These are phyloP conservation scores for Melanomma pulvis-pyrius DNA, from an alignment of 495 filamentous ascomycete genomes.

Conservation along the genomic window DNA sequence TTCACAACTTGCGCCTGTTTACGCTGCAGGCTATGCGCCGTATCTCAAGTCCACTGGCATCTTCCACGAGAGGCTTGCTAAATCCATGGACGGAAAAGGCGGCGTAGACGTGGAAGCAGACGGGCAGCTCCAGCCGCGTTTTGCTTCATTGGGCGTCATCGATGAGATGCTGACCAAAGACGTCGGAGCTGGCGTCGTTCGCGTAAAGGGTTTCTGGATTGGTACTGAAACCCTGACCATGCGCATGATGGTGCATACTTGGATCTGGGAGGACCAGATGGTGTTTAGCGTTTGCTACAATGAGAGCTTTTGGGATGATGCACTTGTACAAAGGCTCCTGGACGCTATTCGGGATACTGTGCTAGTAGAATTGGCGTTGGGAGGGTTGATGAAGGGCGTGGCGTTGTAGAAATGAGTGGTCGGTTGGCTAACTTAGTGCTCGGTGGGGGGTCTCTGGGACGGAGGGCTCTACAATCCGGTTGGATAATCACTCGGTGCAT, in stretches of 20 bases:
- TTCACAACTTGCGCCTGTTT: constrained; percentile 7
- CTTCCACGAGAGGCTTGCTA: constrained; percentile 11
- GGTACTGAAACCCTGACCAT: constrained; percentile 11
- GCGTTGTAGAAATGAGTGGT: too few relatives aligned
- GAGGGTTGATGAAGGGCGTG: too few relatives aligned
- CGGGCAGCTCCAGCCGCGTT: constrained; percentile 2
- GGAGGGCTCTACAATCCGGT: too few relatives aligned
- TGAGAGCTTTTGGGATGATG: too few relatives aligned
- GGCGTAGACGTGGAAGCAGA: not conserved
- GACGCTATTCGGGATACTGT: too few relatives aligned
- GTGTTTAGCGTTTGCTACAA: constrained; percentile 14
- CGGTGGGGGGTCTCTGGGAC: too few relatives aligned
- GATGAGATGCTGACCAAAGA: constrained; percentile 9
- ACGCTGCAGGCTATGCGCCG: constrained; percentile 3
- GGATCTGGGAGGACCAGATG: constrained; percentile 7
- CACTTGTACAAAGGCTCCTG: too few relatives aligned
- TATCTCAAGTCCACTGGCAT: constrained; percentile 9
- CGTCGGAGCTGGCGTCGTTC: not conserved
- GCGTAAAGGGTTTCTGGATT: constrained; percentile 12
- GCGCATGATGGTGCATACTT: constrained; percentile 10
- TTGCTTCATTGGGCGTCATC: constrained; percentile 7
- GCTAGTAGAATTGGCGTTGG: too few relatives aligned
- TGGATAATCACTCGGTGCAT: too few relatives aligned
- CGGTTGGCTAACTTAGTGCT: too few relatives aligned
- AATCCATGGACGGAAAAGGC: not conserved